Evolutionary conservation across 177 flowering plant species (phyloP).

Genomic region (Vitis hybrid): DNA sequence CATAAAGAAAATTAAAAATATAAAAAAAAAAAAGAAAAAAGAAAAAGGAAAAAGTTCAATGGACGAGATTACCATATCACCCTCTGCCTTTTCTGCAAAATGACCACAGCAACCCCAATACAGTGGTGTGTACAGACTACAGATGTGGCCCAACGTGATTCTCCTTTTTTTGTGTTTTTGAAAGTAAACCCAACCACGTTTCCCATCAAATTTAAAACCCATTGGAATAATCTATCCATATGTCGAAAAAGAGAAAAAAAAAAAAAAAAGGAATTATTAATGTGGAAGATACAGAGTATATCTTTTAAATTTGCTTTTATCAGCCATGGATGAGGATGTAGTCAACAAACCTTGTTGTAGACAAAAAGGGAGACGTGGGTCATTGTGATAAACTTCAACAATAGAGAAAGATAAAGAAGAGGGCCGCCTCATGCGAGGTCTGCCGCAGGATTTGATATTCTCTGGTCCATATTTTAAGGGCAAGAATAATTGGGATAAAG

Average conservation of each 20-base stretch:
- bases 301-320: conserved; percentile 6
- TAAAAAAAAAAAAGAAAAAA: background rate
- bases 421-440: too few species aligned
- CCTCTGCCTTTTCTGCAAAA: too few species aligned
- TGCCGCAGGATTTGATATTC: too few species aligned
- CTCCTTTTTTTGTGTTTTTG: background rate
- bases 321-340: background rate
- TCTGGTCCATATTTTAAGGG: too few species aligned
- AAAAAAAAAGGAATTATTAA: background rate
- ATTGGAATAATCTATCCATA: background rate
- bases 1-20: background rate
- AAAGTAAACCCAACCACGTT: background rate
- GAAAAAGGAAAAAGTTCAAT: background rate
- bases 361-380: conserved; percentile 51
- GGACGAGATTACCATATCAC: background rate
- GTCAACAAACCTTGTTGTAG: conserved; percentile 49
- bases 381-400: conserved; percentile 6
- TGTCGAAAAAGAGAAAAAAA: too few species aligned
- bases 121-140: background rate
- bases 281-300: conserved; percentile 3
- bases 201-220: background rate
- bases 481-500: background rate
- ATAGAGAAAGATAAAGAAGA: background rate
- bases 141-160: background rate
- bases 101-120: too few species aligned